Conservation (phyloP, 352 stramenopile genomes). For the Phytophthora syringae region DNA sequence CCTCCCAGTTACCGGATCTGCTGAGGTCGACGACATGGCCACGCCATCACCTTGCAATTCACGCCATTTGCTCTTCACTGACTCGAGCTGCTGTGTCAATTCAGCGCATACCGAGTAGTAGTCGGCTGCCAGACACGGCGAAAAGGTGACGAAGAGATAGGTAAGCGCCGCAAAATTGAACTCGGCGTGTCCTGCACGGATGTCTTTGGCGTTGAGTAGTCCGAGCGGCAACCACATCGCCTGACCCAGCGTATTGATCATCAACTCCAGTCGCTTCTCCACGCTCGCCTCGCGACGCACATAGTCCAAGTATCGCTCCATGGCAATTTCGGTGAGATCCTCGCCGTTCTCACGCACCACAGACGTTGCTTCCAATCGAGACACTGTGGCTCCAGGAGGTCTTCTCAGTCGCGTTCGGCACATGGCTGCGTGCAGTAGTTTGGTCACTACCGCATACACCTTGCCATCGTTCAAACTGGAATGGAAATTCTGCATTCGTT, state of each 20-base stretch:
- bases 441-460: constrained; percentile 60
- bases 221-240: constrained; percentile 74
- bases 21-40: not conserved
- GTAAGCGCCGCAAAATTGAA: constrained; percentile 78
- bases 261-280: constrained; percentile 69
- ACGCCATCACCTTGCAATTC: constrained; percentile 50
- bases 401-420: constrained; percentile 49
- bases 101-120: constrained; percentile 58
- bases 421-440: constrained; percentile 73
- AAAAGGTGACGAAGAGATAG: constrained; percentile 75
- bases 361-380: constrained; percentile 62
- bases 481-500: constrained; percentile 72
- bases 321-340: constrained; percentile 78
- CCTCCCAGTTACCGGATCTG: constrained; percentile 20
- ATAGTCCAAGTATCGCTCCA: constrained; percentile 78
- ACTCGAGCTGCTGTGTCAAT: constrained; percentile 61
- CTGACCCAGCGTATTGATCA: constrained; percentile 75
- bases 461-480: constrained; percentile 70
- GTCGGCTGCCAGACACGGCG: constrained; percentile 58
- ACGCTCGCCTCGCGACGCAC: constrained; percentile 54
- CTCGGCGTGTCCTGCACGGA: constrained; percentile 72
- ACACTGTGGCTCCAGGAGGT: constrained; percentile 26
- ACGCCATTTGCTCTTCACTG: constrained; percentile 62
- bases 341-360: constrained; percentile 80
- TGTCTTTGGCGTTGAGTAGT: constrained; percentile 67